Evolutionary conservation across 352 stramenopile species (phyloP).

Genomic region (Pythium utonaiense): DNA sequence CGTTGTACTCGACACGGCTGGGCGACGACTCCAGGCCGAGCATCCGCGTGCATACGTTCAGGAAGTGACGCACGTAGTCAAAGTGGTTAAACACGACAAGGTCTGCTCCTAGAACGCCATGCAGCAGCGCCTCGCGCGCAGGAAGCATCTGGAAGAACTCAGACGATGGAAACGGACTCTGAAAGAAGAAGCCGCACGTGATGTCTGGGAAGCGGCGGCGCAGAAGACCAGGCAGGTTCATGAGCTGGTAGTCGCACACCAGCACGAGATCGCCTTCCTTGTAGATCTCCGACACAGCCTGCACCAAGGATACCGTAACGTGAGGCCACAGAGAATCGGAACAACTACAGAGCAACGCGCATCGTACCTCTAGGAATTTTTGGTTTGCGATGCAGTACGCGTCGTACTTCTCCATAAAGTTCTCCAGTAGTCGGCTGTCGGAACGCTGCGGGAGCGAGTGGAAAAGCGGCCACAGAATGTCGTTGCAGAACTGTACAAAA

Average conservation of each 20-base stretch:
- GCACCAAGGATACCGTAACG: conserved; percentile 9
- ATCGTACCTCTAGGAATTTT: conserved; percentile 69
- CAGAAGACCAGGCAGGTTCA: conserved; percentile 75
- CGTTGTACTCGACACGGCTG: conserved; percentile 85
- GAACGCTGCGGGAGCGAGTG: conserved; percentile 84
- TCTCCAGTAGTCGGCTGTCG: conserved; percentile 65
- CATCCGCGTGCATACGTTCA: conserved; percentile 82
- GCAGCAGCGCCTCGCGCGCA: conserved; percentile 65
- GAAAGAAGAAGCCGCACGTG: conserved; percentile 87
- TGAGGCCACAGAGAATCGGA: background rate
- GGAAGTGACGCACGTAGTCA: conserved; percentile 87
- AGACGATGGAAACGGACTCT: conserved; percentile 87
- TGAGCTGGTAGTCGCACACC: conserved; percentile 89
- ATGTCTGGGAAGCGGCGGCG: conserved; percentile 72
- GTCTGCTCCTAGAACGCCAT: conserved; percentile 82
- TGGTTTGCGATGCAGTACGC: conserved; percentile 86
- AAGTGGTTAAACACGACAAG: conserved; percentile 90
- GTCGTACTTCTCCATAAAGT: conserved; percentile 87
- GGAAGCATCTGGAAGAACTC: conserved; percentile 91
- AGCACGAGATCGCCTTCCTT: conserved; percentile 84
- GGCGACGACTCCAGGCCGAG: conserved; percentile 83
- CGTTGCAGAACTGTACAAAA: conserved; percentile 74
- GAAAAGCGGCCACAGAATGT: conserved; percentile 89
- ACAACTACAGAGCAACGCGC: background rate
- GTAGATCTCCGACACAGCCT: conserved; percentile 74